These are phyloP conservation scores for Pilasporangium apinafurcum DNA, from an alignment of 352 stramenopile genomes.

Conservation along the genomic window DNA sequence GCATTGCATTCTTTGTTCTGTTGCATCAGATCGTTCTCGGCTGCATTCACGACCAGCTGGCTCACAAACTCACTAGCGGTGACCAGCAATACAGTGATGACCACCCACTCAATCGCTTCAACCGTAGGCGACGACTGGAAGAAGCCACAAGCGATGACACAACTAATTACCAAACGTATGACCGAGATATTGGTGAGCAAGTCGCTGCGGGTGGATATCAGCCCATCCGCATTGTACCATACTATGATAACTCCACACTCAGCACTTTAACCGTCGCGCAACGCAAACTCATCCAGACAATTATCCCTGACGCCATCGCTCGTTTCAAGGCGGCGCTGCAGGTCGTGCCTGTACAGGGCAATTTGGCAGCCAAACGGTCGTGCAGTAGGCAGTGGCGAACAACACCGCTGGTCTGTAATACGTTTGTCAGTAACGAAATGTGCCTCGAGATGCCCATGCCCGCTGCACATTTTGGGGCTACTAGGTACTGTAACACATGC, in stretches of 20 bases:
- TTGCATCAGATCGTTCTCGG: neutral
- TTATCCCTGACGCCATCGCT: slow-evolving; percentile 62
- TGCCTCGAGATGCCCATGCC: slow-evolving; percentile 79
- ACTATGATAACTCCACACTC: slow-evolving; percentile 57
- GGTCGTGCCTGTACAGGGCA: slow-evolving; percentile 60
- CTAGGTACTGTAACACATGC: slow-evolving; percentile 35
- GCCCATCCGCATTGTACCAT: slow-evolving; percentile 56
- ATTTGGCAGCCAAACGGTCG: slow-evolving; percentile 48
- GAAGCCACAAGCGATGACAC: slow-evolving; percentile 2
- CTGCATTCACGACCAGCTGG: slow-evolving; percentile 19
- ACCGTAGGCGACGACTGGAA: neutral
- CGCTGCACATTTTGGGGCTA: slow-evolving; percentile 46
- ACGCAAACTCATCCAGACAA: slow-evolving; percentile 29
- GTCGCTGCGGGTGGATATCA: slow-evolving; percentile 18
- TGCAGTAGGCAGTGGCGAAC: slow-evolving; percentile 56
- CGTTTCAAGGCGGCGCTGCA: slow-evolving; percentile 43
- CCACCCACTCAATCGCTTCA: slow-evolving; percentile 9
- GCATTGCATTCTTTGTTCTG: neutral
- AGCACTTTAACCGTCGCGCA: slow-evolving; percentile 22
- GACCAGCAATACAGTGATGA: slow-evolving; percentile 6
- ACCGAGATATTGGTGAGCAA: slow-evolving; percentile 19
- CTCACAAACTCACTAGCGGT: slow-evolving; percentile 10
- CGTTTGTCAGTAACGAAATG: slow-evolving; percentile 33
- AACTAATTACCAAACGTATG: slow-evolving; percentile 27
- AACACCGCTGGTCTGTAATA: slow-evolving; percentile 48